Conservation (phyloP, 495 filamentous ascomycete genomes). For the Hamigera avellanea region DNA sequence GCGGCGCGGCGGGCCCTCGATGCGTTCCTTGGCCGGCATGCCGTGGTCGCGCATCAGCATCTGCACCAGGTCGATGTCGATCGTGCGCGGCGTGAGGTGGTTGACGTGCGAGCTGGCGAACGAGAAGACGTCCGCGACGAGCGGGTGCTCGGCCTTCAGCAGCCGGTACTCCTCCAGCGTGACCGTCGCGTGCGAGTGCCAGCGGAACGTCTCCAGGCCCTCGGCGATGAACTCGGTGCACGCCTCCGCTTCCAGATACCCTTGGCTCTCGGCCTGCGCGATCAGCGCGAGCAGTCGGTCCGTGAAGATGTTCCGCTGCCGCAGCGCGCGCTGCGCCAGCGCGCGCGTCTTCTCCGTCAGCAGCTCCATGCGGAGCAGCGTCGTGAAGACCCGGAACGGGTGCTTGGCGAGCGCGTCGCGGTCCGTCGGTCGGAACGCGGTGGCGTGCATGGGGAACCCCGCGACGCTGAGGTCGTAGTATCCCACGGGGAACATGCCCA, state of each 20-base stretch:
- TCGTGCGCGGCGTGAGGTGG: constrained; percentile 31
- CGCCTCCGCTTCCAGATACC: constrained; percentile 8
- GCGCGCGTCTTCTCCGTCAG: constrained; percentile 16
- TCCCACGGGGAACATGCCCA: constrained; percentile 32
- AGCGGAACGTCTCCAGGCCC: constrained; percentile 25
- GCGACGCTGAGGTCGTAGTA: constrained; percentile 32
- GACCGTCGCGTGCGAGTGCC: constrained; percentile 27
- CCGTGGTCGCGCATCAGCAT: constrained; percentile 18
- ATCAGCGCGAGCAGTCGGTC: constrained; percentile 16
- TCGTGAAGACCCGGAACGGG: constrained; percentile 34
- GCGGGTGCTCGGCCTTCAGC: constrained; percentile 24
- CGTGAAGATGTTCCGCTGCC: constrained; percentile 24
- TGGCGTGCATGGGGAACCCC: constrained; percentile 33
- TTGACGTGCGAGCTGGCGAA: constrained; percentile 33
- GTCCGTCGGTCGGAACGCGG: constrained; percentile 25
- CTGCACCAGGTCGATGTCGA: constrained; percentile 31
- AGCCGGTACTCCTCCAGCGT: constrained; percentile 23
- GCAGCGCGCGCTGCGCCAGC: constrained; percentile 15
- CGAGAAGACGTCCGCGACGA: constrained; percentile 31
- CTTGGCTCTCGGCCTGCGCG: constrained; percentile 12
- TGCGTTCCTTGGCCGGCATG: constrained; percentile 26
- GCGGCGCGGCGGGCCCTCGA: constrained; percentile 28
- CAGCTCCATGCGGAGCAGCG: constrained; percentile 25
- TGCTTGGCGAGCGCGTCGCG: constrained; percentile 15
- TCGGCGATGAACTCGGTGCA: constrained; percentile 21